A percentile compares a stretch with the other conserved stretches of the same genome.
phyloP scores from a whole-genome alignment of 208 protist genomes.

The Histomonas meleagridis region DNA sequence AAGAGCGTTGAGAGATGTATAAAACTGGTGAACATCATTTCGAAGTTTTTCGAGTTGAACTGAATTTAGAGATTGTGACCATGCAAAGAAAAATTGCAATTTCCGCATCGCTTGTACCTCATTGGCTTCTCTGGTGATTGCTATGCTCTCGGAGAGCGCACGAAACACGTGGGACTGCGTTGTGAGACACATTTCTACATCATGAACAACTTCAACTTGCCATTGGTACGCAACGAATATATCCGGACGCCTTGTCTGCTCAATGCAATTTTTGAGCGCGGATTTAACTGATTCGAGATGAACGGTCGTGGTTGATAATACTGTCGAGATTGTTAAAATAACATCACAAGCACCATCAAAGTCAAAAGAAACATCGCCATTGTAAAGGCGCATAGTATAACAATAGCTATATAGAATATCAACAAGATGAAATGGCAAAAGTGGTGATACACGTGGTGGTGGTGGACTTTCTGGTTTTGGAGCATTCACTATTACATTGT shows the following conservation, averaged over 20 bases:
- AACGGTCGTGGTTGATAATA: neutral
- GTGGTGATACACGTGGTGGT: neutral
- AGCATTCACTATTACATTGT: neutral
- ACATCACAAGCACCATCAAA: neutral
- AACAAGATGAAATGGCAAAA: conserved; percentile 11
- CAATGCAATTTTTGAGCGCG: neutral
- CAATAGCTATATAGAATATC: conserved; percentile 32
- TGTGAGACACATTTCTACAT: neutral
- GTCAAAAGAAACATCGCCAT: conserved; percentile 23
- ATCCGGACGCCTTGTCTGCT: neutral
- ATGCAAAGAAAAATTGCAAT: neutral
- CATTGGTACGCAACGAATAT: conserved; percentile 14
- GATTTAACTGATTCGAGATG: neutral
- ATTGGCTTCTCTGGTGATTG: neutral
- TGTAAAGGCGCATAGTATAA: neutral
- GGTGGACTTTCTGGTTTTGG: neutral
- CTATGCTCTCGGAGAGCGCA: neutral
- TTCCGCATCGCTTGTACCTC: neutral
- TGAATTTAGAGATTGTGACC: neutral
- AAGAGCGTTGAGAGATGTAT: neutral
- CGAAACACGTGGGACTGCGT: neutral
- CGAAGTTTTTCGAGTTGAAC: neutral
- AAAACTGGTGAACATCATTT: conserved; percentile 21
- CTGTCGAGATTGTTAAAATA: neutral
- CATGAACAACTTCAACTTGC: conserved; percentile 29